These are phyloP conservation scores for Kockiozyma suomiensis DNA, from an alignment of 805 yeast genomes.

Conservation along the genomic window DNA sequence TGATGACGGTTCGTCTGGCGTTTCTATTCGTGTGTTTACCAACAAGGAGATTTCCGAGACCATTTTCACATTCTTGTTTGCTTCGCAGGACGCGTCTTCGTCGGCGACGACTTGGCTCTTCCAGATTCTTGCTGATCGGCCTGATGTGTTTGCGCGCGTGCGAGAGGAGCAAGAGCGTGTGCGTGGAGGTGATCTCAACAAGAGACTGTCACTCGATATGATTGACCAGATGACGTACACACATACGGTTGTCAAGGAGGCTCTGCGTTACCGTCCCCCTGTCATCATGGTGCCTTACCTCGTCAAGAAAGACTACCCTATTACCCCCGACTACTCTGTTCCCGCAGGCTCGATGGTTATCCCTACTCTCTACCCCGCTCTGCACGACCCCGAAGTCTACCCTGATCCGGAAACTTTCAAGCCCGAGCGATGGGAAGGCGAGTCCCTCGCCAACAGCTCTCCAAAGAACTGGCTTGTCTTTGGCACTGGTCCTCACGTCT, in stretches of 20 bases:
- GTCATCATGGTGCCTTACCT: conserved; percentile 98
- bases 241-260: conserved; percentile 84
- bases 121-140: conserved; percentile 94
- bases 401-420: conserved; percentile 91
- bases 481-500: conserved; percentile 96
- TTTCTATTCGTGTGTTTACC: conserved; percentile 74
- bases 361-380: conserved; percentile 92
- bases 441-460: conserved; percentile 65
- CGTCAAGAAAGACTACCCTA: conserved; percentile 82
- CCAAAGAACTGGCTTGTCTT: conserved; percentile 90
- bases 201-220: conserved; percentile 65
- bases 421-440: conserved; percentile 91
- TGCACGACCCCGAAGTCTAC: conserved; percentile 96
- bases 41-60: conserved; percentile 95
- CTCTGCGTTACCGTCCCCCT: conserved; percentile 94
- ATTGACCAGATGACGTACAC: conserved; percentile 89
- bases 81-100: conserved; percentile 97
- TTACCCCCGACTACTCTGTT: conserved; percentile 79
- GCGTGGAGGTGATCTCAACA: conserved; percentile 72
- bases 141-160: conserved; percentile 81
- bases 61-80: conserved; percentile 92
- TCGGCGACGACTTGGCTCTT: conserved; percentile 97
- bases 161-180: conserved; percentile 89
- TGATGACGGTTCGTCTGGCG: conserved; percentile 53
- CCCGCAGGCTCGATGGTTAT: conserved; percentile 98